A percentile compares a stretch with the other conserved stretches of the same genome.
phyloP scores from a whole-genome alignment of 1,139 yeast species.

The Sugiyamaella novakii region DNA sequence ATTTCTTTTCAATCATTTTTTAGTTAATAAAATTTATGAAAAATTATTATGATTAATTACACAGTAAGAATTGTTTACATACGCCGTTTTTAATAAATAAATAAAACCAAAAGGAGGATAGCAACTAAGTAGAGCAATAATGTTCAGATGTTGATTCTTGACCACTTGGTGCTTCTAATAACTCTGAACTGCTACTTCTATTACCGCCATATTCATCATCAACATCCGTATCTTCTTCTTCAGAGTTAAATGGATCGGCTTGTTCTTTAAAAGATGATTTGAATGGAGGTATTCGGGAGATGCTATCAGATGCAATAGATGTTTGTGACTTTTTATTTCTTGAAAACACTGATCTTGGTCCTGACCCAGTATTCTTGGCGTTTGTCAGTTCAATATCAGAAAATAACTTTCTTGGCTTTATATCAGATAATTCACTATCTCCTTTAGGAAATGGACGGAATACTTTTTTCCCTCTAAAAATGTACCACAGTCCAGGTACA shows the following conservation, averaged over 20 bases:
- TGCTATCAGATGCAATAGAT: too few species aligned
- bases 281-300: too few species aligned
- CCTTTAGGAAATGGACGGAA: constrained; percentile 42
- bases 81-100: constrained; percentile 3
- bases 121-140: too few species aligned
- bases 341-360: constrained; percentile 9
- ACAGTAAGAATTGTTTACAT: background rate
- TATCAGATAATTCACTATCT: constrained; percentile 23
- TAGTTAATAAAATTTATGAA: background rate
- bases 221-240: constrained; percentile 34
- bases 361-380: background rate
- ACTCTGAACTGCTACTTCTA: background rate
- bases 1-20: too few species aligned
- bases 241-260: constrained; percentile 23
- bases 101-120: background rate
- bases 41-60: background rate
- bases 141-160: too few species aligned
- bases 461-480: constrained; percentile 45
- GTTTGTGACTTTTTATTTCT: background rate
- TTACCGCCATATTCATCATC: constrained; percentile 29
- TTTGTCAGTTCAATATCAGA: constrained; percentile 13
- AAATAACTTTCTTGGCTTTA: constrained; percentile 34
- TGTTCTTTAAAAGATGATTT: constrained; percentile 2
- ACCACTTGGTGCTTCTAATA: background rate
- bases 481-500: constrained; percentile 44